These are phyloP conservation scores for Phytophthora sp. DNA, from an alignment of 352 stramenopile genomes.

Conservation along the genomic window DNA sequence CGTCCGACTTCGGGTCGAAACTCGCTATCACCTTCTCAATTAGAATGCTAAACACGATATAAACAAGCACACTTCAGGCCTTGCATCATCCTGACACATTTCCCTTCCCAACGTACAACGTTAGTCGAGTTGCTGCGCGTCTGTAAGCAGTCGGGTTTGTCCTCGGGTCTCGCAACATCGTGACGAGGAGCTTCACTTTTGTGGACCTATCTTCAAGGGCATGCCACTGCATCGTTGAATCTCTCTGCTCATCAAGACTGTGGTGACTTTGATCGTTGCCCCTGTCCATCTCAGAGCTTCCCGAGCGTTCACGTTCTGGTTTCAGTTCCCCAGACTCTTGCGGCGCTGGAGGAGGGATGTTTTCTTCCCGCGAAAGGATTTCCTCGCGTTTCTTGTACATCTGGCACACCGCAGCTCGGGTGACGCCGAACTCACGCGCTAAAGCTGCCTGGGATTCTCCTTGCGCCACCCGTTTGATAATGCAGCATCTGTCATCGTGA, in stretches of 20 bases:
- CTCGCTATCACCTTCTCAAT: not conserved
- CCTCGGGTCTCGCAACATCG: not conserved
- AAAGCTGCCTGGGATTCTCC: conserved; percentile 12
- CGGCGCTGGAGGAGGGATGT: too few relatives aligned
- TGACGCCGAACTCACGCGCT: conserved; percentile 21
- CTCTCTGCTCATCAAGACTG: conserved; percentile 7
- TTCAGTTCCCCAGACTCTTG: too few relatives aligned
- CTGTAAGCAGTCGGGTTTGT: not conserved
- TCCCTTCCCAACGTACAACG: too few relatives aligned
- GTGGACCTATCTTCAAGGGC: not conserved
- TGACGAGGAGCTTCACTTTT: not conserved
- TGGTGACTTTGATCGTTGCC: too few relatives aligned
- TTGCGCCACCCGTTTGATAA: conserved; percentile 9
- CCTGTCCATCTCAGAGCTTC: too few relatives aligned
- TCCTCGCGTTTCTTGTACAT: conserved; percentile 21
- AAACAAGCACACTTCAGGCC: too few relatives aligned
- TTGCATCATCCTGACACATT: too few relatives aligned
- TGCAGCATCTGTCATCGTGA: conserved; percentile 1
- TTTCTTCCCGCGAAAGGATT: conserved; percentile 20
- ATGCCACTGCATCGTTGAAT: not conserved
- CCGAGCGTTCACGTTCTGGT: too few relatives aligned
- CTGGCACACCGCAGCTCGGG: conserved; percentile 13
- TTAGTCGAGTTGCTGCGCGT: not conserved
- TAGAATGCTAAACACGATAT: not conserved
- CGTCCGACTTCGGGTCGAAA: not conserved